Conservation (phyloP, 495 filamentous ascomycete species). For the Aspergillus ellipticus region DNA sequence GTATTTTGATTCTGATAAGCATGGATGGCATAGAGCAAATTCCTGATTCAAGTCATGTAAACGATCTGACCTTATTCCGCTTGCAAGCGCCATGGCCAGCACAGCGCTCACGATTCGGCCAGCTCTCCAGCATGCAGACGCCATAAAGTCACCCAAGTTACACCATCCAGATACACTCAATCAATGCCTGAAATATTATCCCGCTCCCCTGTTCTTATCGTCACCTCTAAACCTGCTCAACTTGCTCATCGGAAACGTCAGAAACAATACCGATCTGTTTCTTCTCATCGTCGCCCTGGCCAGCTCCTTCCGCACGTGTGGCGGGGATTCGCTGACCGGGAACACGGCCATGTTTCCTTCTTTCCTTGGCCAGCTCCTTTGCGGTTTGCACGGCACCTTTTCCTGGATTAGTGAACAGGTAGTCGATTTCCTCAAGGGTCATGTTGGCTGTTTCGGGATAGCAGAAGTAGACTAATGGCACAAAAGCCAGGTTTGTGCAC, state of each 20-base stretch:
- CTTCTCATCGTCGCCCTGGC: neutral
- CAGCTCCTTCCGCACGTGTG: neutral
- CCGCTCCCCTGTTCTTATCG: neutral
- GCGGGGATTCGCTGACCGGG: constrained; percentile 1
- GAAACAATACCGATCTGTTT: neutral
- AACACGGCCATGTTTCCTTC: constrained; percentile 8
- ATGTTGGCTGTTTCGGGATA: constrained; percentile 42
- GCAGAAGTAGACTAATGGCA: constrained; percentile 43
- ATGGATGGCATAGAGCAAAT: too few relatives aligned
- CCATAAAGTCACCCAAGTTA: neutral
- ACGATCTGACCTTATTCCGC: too few relatives aligned
- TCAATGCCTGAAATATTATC: neutral
- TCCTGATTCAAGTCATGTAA: too few relatives aligned
- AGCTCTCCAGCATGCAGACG: too few relatives aligned
- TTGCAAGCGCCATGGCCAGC: too few relatives aligned
- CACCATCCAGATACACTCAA: neutral
- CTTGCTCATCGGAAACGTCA: constrained; percentile 8
- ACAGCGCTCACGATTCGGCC: too few relatives aligned
- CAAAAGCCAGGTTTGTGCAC: constrained; percentile 49
- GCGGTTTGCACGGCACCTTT: constrained; percentile 15
- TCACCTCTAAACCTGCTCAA: constrained; percentile 7
- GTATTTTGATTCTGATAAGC: too few relatives aligned
- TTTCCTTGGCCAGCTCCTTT: constrained; percentile 15
- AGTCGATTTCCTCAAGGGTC: constrained; percentile 41
- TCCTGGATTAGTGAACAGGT: constrained; percentile 24